Percentiles rank a stretch among this genome's conserved stretches.
phyloP scores from a whole-genome alignment of 345 rosid species.

The Salix arbutifolia region DNA sequence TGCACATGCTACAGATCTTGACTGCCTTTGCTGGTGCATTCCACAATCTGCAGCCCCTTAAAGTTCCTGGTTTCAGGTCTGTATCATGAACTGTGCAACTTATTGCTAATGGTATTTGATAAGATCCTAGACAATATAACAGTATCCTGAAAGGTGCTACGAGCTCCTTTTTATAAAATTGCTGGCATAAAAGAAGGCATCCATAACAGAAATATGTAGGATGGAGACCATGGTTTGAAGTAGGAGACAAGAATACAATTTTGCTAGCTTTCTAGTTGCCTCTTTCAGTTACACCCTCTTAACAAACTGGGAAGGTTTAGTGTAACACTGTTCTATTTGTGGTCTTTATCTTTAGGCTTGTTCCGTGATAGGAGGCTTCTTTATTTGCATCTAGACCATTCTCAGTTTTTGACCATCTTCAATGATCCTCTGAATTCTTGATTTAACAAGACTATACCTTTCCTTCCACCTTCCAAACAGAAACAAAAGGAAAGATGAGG shows the following conservation, averaged over 20 bases:
- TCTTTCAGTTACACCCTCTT: neutral
- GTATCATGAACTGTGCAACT: slow-evolving; percentile 16
- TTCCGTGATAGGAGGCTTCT: neutral
- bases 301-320: neutral
- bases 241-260: neutral
- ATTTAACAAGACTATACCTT: neutral
- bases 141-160: neutral
- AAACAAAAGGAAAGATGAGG: neutral
- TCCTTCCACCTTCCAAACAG: neutral
- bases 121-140: neutral
- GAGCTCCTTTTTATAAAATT: neutral
- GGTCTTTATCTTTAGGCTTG: neutral
- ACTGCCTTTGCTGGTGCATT: slow-evolving; percentile 81
- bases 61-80: slow-evolving; percentile 92
- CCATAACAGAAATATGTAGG: neutral
- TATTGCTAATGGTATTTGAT: neutral
- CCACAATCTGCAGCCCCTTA: slow-evolving; percentile 84
- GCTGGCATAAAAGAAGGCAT: neutral
- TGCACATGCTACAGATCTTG: slow-evolving; percentile 56
- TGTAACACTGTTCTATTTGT: neutral
- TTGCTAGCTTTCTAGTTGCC: neutral
- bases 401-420: neutral
- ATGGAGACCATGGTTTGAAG: neutral
- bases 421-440: neutral
- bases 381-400: neutral